These are phyloP conservation scores for Lipomyces orientalis DNA, from an alignment of 805 yeast species.

Conservation along the genomic window DNA sequence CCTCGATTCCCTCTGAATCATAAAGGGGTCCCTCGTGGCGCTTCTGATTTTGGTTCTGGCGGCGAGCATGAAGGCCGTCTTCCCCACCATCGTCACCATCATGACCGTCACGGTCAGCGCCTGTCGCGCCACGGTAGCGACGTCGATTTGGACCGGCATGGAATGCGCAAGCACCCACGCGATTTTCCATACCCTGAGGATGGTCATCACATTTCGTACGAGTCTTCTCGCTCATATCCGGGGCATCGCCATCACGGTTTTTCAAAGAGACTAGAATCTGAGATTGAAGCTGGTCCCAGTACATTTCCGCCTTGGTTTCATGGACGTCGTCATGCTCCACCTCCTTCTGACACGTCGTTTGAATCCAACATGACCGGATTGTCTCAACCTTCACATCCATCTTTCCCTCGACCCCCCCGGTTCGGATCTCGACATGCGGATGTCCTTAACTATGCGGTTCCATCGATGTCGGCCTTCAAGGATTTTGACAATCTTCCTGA, in stretches of 20 bases:
- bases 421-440: neutral
- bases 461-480: constrained; percentile 4
- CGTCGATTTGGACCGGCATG: neutral
- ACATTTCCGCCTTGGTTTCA: neutral
- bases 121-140: neutral
- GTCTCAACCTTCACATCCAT: neutral
- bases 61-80: neutral
- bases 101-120: neutral
- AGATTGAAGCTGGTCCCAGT: neutral
- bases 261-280: neutral
- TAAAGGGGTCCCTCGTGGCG: too few relatives aligned
- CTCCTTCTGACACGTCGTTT: neutral
- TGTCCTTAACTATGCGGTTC: neutral
- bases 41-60: neutral
- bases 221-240: neutral
- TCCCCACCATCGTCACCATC: neutral
- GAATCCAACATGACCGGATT: neutral
- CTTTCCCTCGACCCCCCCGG: neutral
- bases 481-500: neutral
- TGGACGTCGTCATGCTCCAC: neutral
- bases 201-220: neutral
- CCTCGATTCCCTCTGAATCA: neutral
- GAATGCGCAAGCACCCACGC: neutral
- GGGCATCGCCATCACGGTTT: neutral
- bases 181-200: too few relatives aligned